phyloP scores from a whole-genome alignment of 208 protist species.

The Herpetomonas tarakana region DNA sequence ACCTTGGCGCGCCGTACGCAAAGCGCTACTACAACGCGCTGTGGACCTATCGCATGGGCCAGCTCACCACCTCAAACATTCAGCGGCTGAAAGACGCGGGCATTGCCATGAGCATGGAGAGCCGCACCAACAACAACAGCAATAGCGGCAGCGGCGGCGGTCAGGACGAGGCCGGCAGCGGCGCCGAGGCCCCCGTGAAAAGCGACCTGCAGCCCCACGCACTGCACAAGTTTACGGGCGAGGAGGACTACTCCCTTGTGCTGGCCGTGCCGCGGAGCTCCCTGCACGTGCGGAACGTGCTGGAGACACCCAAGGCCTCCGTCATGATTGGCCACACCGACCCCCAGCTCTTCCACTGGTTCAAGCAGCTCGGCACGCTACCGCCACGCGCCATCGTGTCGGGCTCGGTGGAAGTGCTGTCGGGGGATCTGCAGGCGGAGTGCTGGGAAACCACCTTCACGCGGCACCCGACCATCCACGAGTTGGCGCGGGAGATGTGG shows the following conservation, averaged over 20 bases:
- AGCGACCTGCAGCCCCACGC: conserved; percentile 85
- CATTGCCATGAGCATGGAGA: conserved; percentile 45
- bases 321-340: conserved; percentile 89
- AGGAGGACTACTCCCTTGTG: conserved; percentile 63
- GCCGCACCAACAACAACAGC: conserved; percentile 1
- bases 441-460: conserved; percentile 68
- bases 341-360: conserved; percentile 88
- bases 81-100: conserved; percentile 48
- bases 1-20: conserved; percentile 56
- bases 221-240: conserved; percentile 66
- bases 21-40: conserved; percentile 67
- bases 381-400: conserved; percentile 74
- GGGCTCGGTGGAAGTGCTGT: conserved; percentile 64
- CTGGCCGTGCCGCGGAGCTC: conserved; percentile 75
- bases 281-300: conserved; percentile 69
- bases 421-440: conserved; percentile 70
- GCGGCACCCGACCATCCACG: conserved; percentile 78
- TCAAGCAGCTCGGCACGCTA: conserved; percentile 80
- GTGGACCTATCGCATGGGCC: conserved; percentile 77
- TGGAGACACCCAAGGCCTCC: conserved; percentile 55
- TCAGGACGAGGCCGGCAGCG: conserved; percentile 10
- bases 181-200: conserved; percentile 40
- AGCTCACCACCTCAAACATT: conserved; percentile 81
- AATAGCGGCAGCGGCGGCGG: neutral
- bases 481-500: conserved; percentile 84